Evolutionary conservation across 2,329 filamentous ascomycete genomes (phyloP), one percentile per base, ranked within the genome.

Genomic region (Epichloe festucae): DNA sequence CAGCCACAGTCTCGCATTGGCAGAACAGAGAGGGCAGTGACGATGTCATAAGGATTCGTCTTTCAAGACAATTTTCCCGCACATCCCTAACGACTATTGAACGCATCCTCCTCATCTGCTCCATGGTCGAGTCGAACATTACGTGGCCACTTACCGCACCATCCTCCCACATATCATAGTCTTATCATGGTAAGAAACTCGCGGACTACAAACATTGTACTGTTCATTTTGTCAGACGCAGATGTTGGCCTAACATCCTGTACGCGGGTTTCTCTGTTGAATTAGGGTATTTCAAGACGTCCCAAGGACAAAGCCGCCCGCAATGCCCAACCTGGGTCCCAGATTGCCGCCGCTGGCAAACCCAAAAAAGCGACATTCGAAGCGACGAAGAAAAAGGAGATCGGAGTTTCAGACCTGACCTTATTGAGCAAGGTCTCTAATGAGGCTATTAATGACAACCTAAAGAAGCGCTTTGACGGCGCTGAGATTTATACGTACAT

Each of bases 401-500:
- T 98, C 61, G 93, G 93, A 59, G 93, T 98, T 51, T 96, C 93
- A 51, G 93, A 98, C 76, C 78, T 98, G 67, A 98, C 93, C 4
- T 76, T 98, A 62, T 85, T 98, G 65, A 96, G 90, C 76, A 97
- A 97, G 71, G 94, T 98, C 58, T 95, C 90, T 59, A 97, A 98
- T 70, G 93, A 98, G 70, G 90, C 91, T 55, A 98, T 98, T 76
- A 98, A 98, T 73, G 93, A 97, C 53, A 98, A 98, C 69, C 69
- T 98, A 68, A 95, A 96, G 77, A 94, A 97, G 75, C 84, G 93
- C 56, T 98, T 98, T 70, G 89, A 97, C 67, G 90, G 91, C 76
- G 85, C 79, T 68, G 91, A 98, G 72, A 98, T 98, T 68, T 98
- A 98, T 74, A 98, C 93, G 65, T 98, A 98, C 70, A 98, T 98